Base-by-base conservation (phyloP, 1,284 basidiomycete species). In the Phellopilus nigrolimitatus region DNA sequence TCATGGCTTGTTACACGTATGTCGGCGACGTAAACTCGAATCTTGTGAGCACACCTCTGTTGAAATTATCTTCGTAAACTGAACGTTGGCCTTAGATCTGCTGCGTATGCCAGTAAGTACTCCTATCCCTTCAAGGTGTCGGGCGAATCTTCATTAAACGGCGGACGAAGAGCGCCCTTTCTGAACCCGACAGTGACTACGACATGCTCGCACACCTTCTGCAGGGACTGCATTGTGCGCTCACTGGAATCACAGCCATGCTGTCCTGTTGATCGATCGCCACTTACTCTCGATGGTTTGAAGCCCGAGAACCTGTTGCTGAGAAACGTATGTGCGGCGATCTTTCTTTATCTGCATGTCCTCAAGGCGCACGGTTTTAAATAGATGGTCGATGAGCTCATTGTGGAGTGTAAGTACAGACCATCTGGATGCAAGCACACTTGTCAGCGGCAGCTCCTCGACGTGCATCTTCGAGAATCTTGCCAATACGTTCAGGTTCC, bases 191-290 rank as follows among this genome's bases (percentile, higher is more conserved):
- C 76, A 3, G 83, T 82, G 0, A 84, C 88, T 1, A 77, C 70
- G 21, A 80, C 82, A 9, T 93, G 91, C 62, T 75, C 78, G 53
- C 91, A 94, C 64, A 93, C 88, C 0, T 93, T 93, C 65, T 94
- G 91, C 64, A 70, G 71, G 19, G 80, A 81, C 31, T 93, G 91
- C 62, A 88, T 93, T 56, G 61, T 71, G 12, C 72, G 73, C 39
- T 87, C 90, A 0, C 72, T 93, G 8, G 63, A 67, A 37, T 75
- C 83, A 51, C 76, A 79, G 3, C 69, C 72, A 1, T 79, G 82
- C 57, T 94, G 91, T 63, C 91, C 91, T n/a, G 82, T 93, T 38
- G 91, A 93, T 67, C 79, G 91, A 15, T 82, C 78, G 13, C 73
- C 79, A 0, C 72, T 93, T 31, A 62, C 66, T 2, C 42, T 68